A percentile compares a stretch with the other conserved stretches of the same genome.
phyloP scores from a whole-genome alignment of 2,329 filamentous ascomycete genomes.

The Colletotrichum chrysophilum region DNA sequence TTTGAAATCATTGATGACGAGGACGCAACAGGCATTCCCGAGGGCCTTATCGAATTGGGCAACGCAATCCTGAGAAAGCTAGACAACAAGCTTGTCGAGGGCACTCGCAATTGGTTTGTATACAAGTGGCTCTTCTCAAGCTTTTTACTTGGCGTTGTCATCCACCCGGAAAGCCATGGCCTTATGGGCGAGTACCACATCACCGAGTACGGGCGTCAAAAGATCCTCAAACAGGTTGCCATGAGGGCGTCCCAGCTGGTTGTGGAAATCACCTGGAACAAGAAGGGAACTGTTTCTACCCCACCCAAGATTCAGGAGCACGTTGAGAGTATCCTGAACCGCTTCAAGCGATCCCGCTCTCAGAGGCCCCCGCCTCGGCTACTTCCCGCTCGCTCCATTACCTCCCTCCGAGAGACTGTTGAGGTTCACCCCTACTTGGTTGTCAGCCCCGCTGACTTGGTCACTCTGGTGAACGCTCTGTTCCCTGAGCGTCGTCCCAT shows the following conservation, averaged over 20 bases:
- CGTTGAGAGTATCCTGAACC: constrained; percentile 73
- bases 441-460: constrained; percentile 78
- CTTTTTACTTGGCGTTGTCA: constrained; percentile 83
- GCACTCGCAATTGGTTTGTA: constrained; percentile 82
- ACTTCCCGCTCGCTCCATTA: constrained; percentile 73
- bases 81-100: constrained; percentile 72
- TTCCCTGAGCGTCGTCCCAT: constrained; percentile 77
- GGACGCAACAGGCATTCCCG: constrained; percentile 83
- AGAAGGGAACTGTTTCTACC: constrained; percentile 65
- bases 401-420: constrained; percentile 75
- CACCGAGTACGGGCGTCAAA: constrained; percentile 87
- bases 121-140: constrained; percentile 92
- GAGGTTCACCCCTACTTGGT: constrained; percentile 83
- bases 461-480: constrained; percentile 81
- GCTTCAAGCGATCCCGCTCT: constrained; percentile 62
- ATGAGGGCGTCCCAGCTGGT: constrained; percentile 81
- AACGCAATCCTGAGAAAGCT: constrained; percentile 83
- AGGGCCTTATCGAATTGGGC: constrained; percentile 82
- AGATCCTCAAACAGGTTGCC: constrained; percentile 79
- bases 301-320: constrained; percentile 69
- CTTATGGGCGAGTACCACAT: constrained; percentile 91
- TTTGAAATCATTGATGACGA: constrained; percentile 88
- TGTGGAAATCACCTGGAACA: constrained; percentile 76
- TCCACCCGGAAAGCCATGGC: constrained; percentile 82
- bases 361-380: constrained; percentile 61